A percentile compares a stretch with the other conserved stretches of the same genome.
Evolutionary conservation across 2,329 filamentous ascomycete species (phyloP).

Genomic region (Diplodia mutila): DNA sequence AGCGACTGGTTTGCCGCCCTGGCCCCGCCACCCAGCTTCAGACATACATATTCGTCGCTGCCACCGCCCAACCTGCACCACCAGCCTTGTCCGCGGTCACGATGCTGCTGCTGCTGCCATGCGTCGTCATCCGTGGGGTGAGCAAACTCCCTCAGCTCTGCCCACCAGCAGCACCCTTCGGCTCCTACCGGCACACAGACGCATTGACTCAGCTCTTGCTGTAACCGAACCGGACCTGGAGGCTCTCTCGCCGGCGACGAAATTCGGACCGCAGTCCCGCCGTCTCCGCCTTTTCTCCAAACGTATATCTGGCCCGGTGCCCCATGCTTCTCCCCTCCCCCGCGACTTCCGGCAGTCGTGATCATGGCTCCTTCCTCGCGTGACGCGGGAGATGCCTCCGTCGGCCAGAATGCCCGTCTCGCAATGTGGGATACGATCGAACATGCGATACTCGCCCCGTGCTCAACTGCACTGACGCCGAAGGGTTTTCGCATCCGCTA

Average conservation of each 20-base stretch:
- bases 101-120: background rate
- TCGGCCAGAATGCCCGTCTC: background rate
- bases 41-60: background rate
- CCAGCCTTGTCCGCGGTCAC: background rate
- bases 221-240: conserved; percentile 11
- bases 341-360: background rate
- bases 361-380: background rate
- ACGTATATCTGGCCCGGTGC: conserved; percentile 13
- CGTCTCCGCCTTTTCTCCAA: conserved; percentile 12
- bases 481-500: too few species aligned
- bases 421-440: background rate
- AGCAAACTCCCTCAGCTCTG: background rate
- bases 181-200: background rate
- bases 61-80: background rate
- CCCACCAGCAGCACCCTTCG: background rate
- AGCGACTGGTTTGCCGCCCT: background rate
- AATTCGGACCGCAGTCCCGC: conserved; percentile 5
- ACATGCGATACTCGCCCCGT: too few species aligned
- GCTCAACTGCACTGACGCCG: too few species aligned
- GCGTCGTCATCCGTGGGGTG: background rate
- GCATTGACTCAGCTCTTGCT: background rate
- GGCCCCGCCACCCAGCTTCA: background rate
- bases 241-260: background rate
- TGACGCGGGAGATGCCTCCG: background rate
- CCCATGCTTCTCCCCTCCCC: conserved; percentile 2